Evolutionary conservation across 768 basidiomycete species (phyloP).

Genomic region (Auriscalpium orientale): DNA sequence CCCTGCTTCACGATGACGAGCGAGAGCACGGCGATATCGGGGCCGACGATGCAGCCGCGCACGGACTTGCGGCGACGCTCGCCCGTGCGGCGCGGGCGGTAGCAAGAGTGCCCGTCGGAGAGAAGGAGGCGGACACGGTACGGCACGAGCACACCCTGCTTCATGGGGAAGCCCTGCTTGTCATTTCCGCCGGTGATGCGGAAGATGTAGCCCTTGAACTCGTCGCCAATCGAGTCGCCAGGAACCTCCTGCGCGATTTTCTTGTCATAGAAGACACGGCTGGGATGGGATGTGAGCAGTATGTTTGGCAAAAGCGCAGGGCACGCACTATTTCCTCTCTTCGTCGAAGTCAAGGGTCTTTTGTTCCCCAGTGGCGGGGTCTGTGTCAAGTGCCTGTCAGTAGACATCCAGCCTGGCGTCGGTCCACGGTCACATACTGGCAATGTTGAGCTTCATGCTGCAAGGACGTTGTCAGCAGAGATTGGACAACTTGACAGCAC

Average conservation of each 20-base stretch:
- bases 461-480: neutral
- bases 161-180: constrained; percentile 99
- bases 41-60: constrained; percentile 94
- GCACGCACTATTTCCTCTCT: constrained; percentile 70
- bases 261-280: constrained; percentile 96
- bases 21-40: constrained; percentile 92
- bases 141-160: constrained; percentile 95
- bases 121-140: constrained; percentile 92
- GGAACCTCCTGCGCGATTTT: constrained; percentile 93
- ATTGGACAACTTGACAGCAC: neutral
- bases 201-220: constrained; percentile 96
- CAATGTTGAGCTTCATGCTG: constrained; percentile 97
- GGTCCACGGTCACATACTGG: constrained; percentile 53
- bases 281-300: constrained; percentile 23
- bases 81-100: constrained; percentile 83
- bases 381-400: constrained; percentile 27
- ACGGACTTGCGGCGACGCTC: constrained; percentile 99
- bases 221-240: constrained; percentile 84
- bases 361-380: constrained; percentile 96
- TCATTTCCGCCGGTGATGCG: constrained; percentile 98
- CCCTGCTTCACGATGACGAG: constrained; percentile 97
- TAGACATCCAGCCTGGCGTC: neutral
- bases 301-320: neutral
- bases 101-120: constrained; percentile 95
- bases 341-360: constrained; percentile 94